Base-by-base conservation (phyloP, 495 filamentous ascomycete species). In the Cercophora sp. region DNA sequence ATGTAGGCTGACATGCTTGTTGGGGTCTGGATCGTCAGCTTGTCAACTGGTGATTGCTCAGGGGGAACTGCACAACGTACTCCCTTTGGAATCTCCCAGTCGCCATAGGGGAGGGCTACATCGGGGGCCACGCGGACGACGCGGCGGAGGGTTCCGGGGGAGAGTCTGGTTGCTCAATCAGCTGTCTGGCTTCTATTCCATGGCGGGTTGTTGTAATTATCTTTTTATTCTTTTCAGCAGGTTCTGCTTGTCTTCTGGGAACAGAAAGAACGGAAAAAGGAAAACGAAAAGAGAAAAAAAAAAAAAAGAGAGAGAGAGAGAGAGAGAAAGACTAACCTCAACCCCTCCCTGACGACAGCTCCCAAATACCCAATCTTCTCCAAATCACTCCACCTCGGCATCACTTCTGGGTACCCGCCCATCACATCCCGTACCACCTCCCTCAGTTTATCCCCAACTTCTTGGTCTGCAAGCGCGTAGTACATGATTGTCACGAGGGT, bases 351-450 rank as follows among this genome's bases (percentile, higher is more conserved):
- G 24, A 24, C 34, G 19, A 8, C 13, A 39, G 35, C 23, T n/a
- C 4, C 5, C 48, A 80, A 52, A 52, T 79, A 79, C 0, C 76
- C 73, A 32, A 81, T 55, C 29, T 71, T 52, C 46, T 79, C 76
- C n/a, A 80, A 61, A 18, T 71, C 58, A 19, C 47, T 37, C 70
- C 65, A 73, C 15, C 61, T 58, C 25, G 61, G 56, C 42, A 52
- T 48, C 1, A 49, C 13, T 8, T 49, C 39, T 32, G 55, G 26
- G 25, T 47, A 47, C 13, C 34, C 23, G 4, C 57, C 45, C 58
- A 69, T 47, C 0, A 67, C 54, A 24, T 27, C 36, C 24, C 55
- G 57, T 16, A 47, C 25, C 5, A 27, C 13, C 25, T 31, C 44
- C 5, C 13, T 18, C 25, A 47, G 25, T 16, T 47, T 47, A 4